Base-by-base conservation (phyloP, 2,329 filamentous ascomycete genomes). In the Fusarium pseudograminearum region DNA sequence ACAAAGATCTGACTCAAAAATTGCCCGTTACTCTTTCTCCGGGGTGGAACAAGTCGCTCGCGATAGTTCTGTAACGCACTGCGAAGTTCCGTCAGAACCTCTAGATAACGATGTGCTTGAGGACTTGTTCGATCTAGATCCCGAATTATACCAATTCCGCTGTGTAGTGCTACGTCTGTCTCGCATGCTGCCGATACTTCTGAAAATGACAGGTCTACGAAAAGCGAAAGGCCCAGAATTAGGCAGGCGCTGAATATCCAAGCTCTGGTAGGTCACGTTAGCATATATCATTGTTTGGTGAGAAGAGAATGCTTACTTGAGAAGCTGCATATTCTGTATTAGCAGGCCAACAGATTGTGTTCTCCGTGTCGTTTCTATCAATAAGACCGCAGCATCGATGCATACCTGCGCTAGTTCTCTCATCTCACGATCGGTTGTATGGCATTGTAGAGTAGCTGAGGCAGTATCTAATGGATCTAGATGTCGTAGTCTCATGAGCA, bases 211-310 rank as follows among this genome's bases (percentile, higher is more conserved):
- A 41, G 22, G 3, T 41, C 20, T 41, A 41, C 38, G 20, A 41
- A 41, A 10, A 41, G 15, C 7, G 38, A 41, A 15, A 41, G 38
- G 8, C 38, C 56, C n/a, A 58, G 24, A 0, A 58, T 58, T 2
- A 58, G n/a, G 1, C 56, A 58, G 3, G 38, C 56, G 3, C 56
- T 58, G 1, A 58, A 58, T 11, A 58, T 58, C 56, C 56, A 58
- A 7, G 56, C 56, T 26, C 56, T 14, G 1, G 5, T 12, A 0
- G 0, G 3, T 3, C 1, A 52, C 0, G 24, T 58, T 12, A 57
- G 46, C 8, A 3, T 9, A 2, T 4, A 1, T 1, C 3, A 9
- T 14, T 6, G 2, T 0, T 1, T 0, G 3, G 20, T 5, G 1
- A 3, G 0, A 20, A 28, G 11, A 3, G 0, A 15, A 34, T 8